Evolutionary conservation across 768 basidiomycete genomes (phyloP), one percentile per base, ranked within the genome.

Genomic region (Lactarius vividus): DNA sequence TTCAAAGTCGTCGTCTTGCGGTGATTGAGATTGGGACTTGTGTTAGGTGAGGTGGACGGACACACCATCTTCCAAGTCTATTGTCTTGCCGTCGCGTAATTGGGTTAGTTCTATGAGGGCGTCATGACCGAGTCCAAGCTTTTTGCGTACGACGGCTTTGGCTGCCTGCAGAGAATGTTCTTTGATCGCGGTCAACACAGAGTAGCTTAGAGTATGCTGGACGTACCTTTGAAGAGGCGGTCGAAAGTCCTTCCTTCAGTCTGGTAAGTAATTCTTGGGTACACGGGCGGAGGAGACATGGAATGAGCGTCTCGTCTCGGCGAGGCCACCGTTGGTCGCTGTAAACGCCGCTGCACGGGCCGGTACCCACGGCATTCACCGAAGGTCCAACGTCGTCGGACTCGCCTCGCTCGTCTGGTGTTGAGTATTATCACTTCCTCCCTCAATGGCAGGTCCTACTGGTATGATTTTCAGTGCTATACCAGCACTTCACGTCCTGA

Each of bases 31-130:
- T 58, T 54, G 40, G 39, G 55, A 54, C 44, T n/a, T 52, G 63
- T 23, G 49, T 26, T 26, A 52, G 49, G 49, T 13, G 49, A 52
- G 49, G 49, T 18, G 54, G 16, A 60, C 3, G 15, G n/a, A 74
- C 80, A 67, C 70, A 91, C 92, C 88, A 72, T 93, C 91, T 40
- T 90, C 90, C n/a, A 94, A 79, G 73, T 89, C 88, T 28, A 92
- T 81, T 16, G 74, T 72, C 64, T 77, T 77, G 9, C 79, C 83
- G 26, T 80, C 80, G 39, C 87, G 82, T 56, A 89, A 71, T 69
- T 90, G 90, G 26, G 74, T 74, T 18, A 84, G 78, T 16, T 74
- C 74, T 20, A 84, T 66, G 7, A 70, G 28, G 6, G 77, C 71
- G 54, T 79, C 76, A 0, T 73, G 63, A 23, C 77, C 67, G 2